These are phyloP conservation scores for Aspergillus carbonarius DNA, from an alignment of 2,329 filamentous ascomycete genomes.

Conservation along the genomic window DNA sequence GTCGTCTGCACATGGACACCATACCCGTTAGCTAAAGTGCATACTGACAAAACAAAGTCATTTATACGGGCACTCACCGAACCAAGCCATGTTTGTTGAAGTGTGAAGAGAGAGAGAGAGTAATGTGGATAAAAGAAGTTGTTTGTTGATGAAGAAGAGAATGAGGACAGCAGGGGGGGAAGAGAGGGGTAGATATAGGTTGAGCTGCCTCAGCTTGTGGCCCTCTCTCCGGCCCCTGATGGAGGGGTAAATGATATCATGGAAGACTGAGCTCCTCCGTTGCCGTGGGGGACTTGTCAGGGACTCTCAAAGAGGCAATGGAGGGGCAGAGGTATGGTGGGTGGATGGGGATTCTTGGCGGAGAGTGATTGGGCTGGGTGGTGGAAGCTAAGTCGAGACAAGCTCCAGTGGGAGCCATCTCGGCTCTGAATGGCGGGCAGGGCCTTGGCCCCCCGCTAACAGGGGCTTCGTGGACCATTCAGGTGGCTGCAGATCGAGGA, in stretches of 20 bases:
- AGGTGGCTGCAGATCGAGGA: neutral
- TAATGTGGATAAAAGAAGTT: neutral
- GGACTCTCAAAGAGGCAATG: neutral
- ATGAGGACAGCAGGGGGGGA: neutral
- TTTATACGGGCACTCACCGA: constrained; percentile 8
- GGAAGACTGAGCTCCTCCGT: neutral
- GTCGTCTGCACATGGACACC: neutral
- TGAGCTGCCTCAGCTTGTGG: neutral
- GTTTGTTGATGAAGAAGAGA: neutral
- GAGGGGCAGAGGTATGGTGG: neutral
- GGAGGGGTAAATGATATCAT: neutral
- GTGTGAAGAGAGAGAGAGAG: neutral
- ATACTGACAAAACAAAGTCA: too few relatives aligned
- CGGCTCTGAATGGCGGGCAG: neutral
- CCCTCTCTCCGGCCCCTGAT: neutral
- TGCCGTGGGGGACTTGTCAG: neutral
- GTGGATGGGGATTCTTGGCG: neutral
- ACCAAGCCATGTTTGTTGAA: constrained; percentile 18
- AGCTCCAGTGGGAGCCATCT: neutral
- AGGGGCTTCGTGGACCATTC: neutral
- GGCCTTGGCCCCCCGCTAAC: neutral
- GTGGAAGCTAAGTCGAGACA: neutral
- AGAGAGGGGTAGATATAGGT: constrained; percentile 1
- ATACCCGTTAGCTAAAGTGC: neutral
- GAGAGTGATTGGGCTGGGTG: neutral